phyloP scores from a whole-genome alignment of 345 rosid species.

The Pugionium dolabratum region DNA sequence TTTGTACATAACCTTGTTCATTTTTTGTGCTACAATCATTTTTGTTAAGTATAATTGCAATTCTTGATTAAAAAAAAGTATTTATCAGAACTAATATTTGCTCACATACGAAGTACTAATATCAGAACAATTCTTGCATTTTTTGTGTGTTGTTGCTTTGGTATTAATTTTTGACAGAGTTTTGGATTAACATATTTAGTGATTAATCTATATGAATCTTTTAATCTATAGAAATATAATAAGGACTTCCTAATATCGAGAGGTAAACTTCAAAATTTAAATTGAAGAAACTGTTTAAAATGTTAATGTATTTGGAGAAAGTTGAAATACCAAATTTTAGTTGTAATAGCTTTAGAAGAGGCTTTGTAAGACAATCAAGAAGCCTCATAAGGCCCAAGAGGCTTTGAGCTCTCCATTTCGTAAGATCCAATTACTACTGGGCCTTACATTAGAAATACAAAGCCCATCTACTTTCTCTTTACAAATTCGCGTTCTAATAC shows the following conservation, averaged over 20 bases:
- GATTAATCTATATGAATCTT: too few species aligned
- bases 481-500: conserved; percentile 1
- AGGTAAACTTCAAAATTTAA: not conserved
- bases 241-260: not conserved
- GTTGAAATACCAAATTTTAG: not conserved
- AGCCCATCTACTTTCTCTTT: conserved; percentile 13
- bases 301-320: not conserved
- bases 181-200: too few species aligned
- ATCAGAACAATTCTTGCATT: not conserved
- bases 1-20: too few species aligned
- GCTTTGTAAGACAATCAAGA: not conserved
- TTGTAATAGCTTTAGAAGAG: not conserved
- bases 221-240: not conserved
- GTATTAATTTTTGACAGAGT: too few species aligned
- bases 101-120: not conserved
- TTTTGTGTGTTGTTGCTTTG: not conserved
- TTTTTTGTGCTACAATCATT: too few species aligned
- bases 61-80: too few species aligned
- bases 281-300: not conserved
- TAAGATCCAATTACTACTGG: not conserved
- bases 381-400: conserved; percentile 2
- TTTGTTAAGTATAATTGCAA: too few species aligned
- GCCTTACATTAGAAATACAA: not conserved
- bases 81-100: conserved; percentile 2
- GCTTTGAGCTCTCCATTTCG: not conserved